Evolutionary conservation across 441 rosid species (phyloP), one percentile per base, ranked within the genome.

Genomic region (Gossypium schwendimanii): DNA sequence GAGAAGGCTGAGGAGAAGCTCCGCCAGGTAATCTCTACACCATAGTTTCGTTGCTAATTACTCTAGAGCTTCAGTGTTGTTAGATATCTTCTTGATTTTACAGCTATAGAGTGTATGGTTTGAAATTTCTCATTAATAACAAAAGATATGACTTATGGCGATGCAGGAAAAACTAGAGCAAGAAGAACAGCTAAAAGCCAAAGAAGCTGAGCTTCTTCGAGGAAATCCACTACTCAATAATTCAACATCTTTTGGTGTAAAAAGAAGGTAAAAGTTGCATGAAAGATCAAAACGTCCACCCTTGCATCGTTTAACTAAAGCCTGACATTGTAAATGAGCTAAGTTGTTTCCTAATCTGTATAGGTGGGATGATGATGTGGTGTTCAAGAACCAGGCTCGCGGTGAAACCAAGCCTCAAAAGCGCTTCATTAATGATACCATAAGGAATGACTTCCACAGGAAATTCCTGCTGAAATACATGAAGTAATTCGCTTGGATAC

Each of bases 311-410:
- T 57, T 23, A 57, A 55, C 36, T 41, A 6, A 45, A 23, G n/a
- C 23, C 41, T 24, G 39, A 15, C 1, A 52, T 60, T 60, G 15
- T 41, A 15, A 18, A 18, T 14, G 24, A 44, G 6, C 26, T 63
- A 4, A 53, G 9, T 58, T 59, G 8, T 6, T 28, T 62, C 18
- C 33, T 31, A 3, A 47, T 31, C 17, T 17, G 58, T 47, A 77
- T 80, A 95, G 99, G 87, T 95, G 99, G 99, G 99, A 95, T 58
- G 99, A 95, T 64, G 99, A 95, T 86, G 99, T 95, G 73, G 98
- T 93, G 7, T 93, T 95, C 84, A 95, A 93, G 91, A 95, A 93
- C 78, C 99, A 95, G 86, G 87, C 99, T 7, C 90, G 98, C 26
- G 99, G 99, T 36, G 98, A 93, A 85, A 85, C 88, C 72, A 91